A percentile compares a stretch with the other conserved stretches of the same genome.
These are phyloP conservation scores for Rhazya stricta DNA, from an alignment of 257 asterid species.

Conservation along the genomic window DNA sequence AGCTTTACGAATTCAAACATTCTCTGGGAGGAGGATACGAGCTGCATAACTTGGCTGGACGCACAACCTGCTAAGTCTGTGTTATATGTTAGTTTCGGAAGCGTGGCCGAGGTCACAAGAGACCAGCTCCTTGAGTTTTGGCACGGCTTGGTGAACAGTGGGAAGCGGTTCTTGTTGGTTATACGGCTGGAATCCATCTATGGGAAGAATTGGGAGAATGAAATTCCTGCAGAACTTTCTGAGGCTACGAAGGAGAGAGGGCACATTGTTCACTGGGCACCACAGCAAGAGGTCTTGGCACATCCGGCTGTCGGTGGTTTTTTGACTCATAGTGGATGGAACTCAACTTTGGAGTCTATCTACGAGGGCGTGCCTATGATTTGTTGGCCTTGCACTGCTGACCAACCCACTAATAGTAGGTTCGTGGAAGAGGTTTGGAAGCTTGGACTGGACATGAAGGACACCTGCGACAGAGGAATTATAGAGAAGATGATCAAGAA, in stretches of 20 bases:
- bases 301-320: conserved; percentile 39
- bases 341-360: conserved; percentile 36
- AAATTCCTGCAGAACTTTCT: conserved; percentile 13
- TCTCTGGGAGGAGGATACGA: conserved; percentile 21
- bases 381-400: conserved; percentile 35
- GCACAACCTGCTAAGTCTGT: conserved; percentile 27
- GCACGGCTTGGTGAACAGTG: conserved; percentile 32
- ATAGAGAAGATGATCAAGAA: conserved; percentile 42
- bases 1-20: neutral
- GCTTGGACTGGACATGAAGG: conserved; percentile 53
- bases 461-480: conserved; percentile 36
- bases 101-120: conserved; percentile 14
- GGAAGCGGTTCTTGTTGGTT: conserved; percentile 31
- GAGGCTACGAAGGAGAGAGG: conserved; percentile 31
- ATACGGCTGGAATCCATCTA: conserved; percentile 14
- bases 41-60: conserved; percentile 30
- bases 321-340: conserved; percentile 44
- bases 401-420: conserved; percentile 41
- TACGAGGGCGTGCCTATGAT: conserved; percentile 51
- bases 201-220: neutral
- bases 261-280: conserved; percentile 42
- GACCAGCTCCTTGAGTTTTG: conserved; percentile 28
- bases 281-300: conserved; percentile 31
- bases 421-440: conserved; percentile 40
- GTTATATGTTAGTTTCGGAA: conserved; percentile 32